Evolutionary conservation across 805 yeast genomes (phyloP).

Genomic region (Candida boleticola): DNA sequence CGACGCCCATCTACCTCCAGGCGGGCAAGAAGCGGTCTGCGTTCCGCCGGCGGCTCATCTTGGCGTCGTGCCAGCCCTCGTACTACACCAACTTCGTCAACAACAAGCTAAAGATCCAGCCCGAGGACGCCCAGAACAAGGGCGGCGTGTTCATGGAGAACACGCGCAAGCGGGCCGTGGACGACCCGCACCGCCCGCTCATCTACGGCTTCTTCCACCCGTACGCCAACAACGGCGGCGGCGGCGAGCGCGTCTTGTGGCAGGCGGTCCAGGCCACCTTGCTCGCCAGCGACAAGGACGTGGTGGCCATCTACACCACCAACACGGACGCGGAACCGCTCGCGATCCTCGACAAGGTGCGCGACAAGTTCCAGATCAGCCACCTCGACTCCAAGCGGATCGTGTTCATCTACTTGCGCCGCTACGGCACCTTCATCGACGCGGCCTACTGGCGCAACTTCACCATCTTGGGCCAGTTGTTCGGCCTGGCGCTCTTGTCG

Average conservation of each 20-base stretch:
- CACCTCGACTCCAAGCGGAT: slow-evolving; percentile 49
- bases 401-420: slow-evolving; percentile 58
- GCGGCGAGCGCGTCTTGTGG: slow-evolving; percentile 97
- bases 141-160: slow-evolving; percentile 20
- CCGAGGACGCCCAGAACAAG: slow-evolving; percentile 23
- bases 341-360: slow-evolving; percentile 51
- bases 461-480: slow-evolving; percentile 83
- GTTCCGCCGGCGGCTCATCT: slow-evolving; percentile 34
- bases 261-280: slow-evolving; percentile 80
- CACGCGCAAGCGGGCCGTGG: slow-evolving; percentile 30
- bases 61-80: slow-evolving; percentile 35
- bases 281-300: slow-evolving; percentile 41
- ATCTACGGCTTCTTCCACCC: slow-evolving; percentile 93
- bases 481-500: slow-evolving; percentile 71
- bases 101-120: slow-evolving; percentile 34
- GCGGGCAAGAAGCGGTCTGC: slow-evolving; percentile 39
- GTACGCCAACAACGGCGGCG: slow-evolving; percentile 94
- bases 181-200: slow-evolving; percentile 38
- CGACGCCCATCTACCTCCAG: slow-evolving; percentile 34
- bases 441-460: slow-evolving; percentile 71
- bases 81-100: slow-evolving; percentile 37
- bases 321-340: slow-evolving; percentile 49
- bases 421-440: slow-evolving; percentile 59
- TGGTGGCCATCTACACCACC: slow-evolving; percentile 74
- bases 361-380: slow-evolving; percentile 52